Conservation (phyloP, 2,329 filamentous ascomycete genomes). For the Phialophora chinensis region DNA sequence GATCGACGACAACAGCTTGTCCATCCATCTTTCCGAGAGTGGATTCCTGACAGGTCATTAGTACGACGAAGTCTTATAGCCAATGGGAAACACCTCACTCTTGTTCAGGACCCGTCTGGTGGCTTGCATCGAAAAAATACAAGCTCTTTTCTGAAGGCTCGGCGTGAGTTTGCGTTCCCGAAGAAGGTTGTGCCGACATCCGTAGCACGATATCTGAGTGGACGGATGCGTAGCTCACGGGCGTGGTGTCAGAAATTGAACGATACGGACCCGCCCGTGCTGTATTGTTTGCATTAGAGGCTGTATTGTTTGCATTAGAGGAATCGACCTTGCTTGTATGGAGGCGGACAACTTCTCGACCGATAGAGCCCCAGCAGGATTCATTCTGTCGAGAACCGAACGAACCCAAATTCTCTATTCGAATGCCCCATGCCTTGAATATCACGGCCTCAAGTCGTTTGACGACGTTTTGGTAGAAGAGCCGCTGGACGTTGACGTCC, state of each 20-base stretch:
- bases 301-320: slow-evolving; percentile 7
- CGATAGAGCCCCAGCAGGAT: slow-evolving; percentile 39
- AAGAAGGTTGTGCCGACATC: slow-evolving; percentile 18
- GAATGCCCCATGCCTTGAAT: slow-evolving; percentile 41
- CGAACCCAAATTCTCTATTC: slow-evolving; percentile 39
- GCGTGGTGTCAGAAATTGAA: slow-evolving; percentile 19
- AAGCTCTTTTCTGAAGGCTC: no score
- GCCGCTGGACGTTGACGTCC: slow-evolving; percentile 39
- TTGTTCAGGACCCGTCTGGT: no score
- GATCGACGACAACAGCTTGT: no score
- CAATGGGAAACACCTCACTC: no score
- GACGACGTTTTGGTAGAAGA: slow-evolving; percentile 43
- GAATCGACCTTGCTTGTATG: slow-evolving; percentile 20
- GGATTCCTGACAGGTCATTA: no score
- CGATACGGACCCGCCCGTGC: neutral
- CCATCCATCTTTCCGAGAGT: no score
- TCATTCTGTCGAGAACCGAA: slow-evolving; percentile 38
- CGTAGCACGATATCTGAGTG: slow-evolving; percentile 18
- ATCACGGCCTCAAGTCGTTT: slow-evolving; percentile 42
- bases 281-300: slow-evolving; percentile 8
- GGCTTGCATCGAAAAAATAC: no score
- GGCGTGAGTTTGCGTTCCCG: no score
- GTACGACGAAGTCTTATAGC: no score
- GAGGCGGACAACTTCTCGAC: slow-evolving; percentile 34
- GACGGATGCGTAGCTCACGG: slow-evolving; percentile 15